phyloP scores from a whole-genome alignment of 306 rosid genomes.

The Malus asiatica region DNA sequence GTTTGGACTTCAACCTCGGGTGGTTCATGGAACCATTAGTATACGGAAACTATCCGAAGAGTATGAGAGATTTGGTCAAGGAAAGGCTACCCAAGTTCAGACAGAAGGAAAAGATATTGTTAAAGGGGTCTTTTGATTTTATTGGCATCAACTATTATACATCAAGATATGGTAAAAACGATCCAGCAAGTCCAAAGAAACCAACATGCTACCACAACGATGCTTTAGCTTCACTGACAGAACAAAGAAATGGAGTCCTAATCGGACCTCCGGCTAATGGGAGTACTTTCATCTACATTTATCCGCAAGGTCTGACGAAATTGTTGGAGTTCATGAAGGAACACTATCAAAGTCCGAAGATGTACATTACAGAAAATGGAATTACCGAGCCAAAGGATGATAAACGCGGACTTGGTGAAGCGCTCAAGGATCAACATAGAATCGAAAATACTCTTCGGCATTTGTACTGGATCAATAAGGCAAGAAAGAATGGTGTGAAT shows the following conservation, averaged over 20 bases:
- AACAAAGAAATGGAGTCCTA: background rate
- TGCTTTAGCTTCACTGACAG: background rate
- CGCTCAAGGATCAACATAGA: conserved; percentile 6
- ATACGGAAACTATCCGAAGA: conserved; percentile 16
- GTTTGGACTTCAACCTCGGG: conserved; percentile 28
- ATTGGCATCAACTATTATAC: conserved; percentile 32
- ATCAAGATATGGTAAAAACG: conserved; percentile 5
- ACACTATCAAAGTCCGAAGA: conserved; percentile 4
- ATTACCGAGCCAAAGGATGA: background rate
- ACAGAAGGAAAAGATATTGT: conserved; percentile 1
- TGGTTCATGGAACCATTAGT: conserved; percentile 23
- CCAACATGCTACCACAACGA: background rate
- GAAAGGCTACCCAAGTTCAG: conserved; percentile 6
- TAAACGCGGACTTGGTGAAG: background rate
- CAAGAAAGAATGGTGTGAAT: conserved; percentile 10
- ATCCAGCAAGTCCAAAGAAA: background rate
- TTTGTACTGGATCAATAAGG: background rate
- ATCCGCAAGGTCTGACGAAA: conserved; percentile 21
- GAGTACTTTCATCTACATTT: background rate
- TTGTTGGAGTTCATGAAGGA: conserved; percentile 8
- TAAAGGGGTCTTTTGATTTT: conserved; percentile 24
- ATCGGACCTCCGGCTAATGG: conserved; percentile 25
- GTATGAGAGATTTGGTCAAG: conserved; percentile 16
- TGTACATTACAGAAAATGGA: conserved; percentile 18
- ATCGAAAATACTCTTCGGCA: conserved; percentile 9